These are phyloP conservation scores for Saccharum spontaneum DNA, from an alignment of 176 grass and related monocot species.

Conservation along the genomic window DNA sequence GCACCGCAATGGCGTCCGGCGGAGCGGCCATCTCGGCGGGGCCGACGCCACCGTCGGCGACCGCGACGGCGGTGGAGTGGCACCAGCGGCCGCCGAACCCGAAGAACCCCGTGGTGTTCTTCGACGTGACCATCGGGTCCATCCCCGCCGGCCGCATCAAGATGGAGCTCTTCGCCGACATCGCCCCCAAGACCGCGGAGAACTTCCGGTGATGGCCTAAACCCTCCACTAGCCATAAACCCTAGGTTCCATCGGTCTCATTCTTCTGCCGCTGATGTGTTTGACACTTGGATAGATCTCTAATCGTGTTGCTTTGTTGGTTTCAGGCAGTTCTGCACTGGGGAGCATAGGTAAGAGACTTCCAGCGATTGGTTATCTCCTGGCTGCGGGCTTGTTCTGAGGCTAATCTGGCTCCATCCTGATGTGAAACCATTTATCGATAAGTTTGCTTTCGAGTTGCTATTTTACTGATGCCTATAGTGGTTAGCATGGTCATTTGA, in stretches of 20 bases:
- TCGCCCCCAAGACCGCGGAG: slow-evolving; percentile 86
- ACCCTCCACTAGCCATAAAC: neutral
- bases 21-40: slow-evolving; percentile 41
- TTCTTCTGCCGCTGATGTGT: neutral
- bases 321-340: slow-evolving; percentile 95
- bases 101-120: slow-evolving; percentile 97
- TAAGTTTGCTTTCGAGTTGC: neutral
- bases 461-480: neutral
- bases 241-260: slow-evolving; percentile 16
- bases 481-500: neutral
- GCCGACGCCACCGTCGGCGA: slow-evolving; percentile 44
- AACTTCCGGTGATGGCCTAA: slow-evolving; percentile 70
- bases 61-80: slow-evolving; percentile 70
- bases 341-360: slow-evolving; percentile 77
- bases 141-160: slow-evolving; percentile 96
- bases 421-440: neutral
- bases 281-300: slow-evolving; percentile 15
- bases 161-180: slow-evolving; percentile 97
- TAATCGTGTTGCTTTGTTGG: slow-evolving; percentile 32
- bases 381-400: neutral
- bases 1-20: slow-evolving; percentile 43
- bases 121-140: slow-evolving; percentile 96
- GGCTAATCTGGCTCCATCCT: neutral
- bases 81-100: slow-evolving; percentile 84
- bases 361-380: neutral